Percentiles rank a stretch among this genome's conserved stretches.
phyloP scores from a whole-genome alignment of 495 filamentous ascomycete genomes.

The Aspergillus avenaceus region DNA sequence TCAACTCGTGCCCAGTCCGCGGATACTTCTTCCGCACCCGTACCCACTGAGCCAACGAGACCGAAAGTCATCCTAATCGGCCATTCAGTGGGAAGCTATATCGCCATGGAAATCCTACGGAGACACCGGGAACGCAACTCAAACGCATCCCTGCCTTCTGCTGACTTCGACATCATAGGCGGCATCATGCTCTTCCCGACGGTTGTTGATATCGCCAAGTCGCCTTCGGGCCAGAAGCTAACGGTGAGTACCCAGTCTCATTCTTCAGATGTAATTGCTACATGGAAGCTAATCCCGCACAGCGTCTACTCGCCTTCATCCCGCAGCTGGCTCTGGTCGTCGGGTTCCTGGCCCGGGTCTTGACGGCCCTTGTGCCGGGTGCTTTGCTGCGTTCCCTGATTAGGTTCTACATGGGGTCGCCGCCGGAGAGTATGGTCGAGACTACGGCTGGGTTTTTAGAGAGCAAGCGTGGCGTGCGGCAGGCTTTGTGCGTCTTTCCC shows the following conservation, averaged over 20 bases:
- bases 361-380: conserved; percentile 40
- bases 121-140: conserved; percentile 35
- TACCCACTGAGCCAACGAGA: too few species aligned
- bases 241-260: conserved; percentile 27
- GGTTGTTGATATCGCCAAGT: conserved; percentile 67
- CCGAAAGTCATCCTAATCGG: conserved; percentile 69
- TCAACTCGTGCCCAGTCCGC: background rate
- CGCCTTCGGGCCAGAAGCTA: conserved; percentile 57
- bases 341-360: conserved; percentile 47
- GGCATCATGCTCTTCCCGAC: conserved; percentile 75
- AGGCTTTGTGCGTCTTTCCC: conserved; percentile 61
- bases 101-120: conserved; percentile 67
- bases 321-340: conserved; percentile 53
- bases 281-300: background rate
- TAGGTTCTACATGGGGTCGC: conserved; percentile 40
- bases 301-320: conserved; percentile 44
- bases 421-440: conserved; percentile 53
- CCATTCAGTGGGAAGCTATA: conserved; percentile 78
- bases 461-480: conserved; percentile 60
- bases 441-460: conserved; percentile 61
- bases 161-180: conserved; percentile 47
- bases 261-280: background rate
- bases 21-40: background rate
- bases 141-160: background rate
- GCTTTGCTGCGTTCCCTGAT: conserved; percentile 40